Evolutionary conservation across 2,329 filamentous ascomycete species (phyloP).

Genomic region (Penicillium sp.): DNA sequence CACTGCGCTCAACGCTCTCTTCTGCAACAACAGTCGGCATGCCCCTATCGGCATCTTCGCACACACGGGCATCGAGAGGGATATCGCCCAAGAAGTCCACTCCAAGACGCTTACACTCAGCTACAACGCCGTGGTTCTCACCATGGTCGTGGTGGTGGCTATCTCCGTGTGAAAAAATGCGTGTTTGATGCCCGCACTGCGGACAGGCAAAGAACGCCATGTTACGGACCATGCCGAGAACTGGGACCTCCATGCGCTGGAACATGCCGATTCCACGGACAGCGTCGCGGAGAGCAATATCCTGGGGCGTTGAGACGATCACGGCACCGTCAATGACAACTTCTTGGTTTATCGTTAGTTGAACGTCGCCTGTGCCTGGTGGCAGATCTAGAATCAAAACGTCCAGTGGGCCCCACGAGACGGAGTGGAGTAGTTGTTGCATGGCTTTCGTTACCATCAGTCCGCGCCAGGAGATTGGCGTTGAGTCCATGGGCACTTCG

Average conservation of each 20-base stretch:
- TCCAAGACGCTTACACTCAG: conserved; percentile 69
- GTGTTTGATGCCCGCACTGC: conserved; percentile 71
- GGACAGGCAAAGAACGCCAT: conserved; percentile 86
- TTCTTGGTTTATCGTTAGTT: conserved; percentile 95
- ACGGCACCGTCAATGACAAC: conserved; percentile 80
- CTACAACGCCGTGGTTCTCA: conserved; percentile 62
- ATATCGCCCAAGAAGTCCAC: conserved; percentile 87
- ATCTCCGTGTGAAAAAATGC: conserved; percentile 65
- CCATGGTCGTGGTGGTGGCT: conserved; percentile 26
- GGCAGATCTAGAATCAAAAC: conserved; percentile 87
- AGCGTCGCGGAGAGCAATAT: conserved; percentile 87
- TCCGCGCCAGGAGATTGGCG: conserved; percentile 90
- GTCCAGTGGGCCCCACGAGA: conserved; percentile 89
- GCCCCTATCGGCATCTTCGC: conserved; percentile 81
- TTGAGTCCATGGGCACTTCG: conserved; percentile 48
- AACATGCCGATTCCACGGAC: conserved; percentile 93
- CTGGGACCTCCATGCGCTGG: conserved; percentile 74
- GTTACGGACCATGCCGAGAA: conserved; percentile 85
- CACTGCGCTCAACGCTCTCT: conserved; percentile 62
- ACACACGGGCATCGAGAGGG: conserved; percentile 82
- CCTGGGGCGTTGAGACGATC: conserved; percentile 91
- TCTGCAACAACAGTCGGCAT: conserved; percentile 89
- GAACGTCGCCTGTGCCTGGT: conserved; percentile 92
- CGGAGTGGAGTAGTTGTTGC: conserved; percentile 91
- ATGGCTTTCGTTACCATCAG: conserved; percentile 98